Evolutionary conservation across 1,284 basidiomycete species (phyloP).

Genomic region (Kwoniella shivajii): DNA sequence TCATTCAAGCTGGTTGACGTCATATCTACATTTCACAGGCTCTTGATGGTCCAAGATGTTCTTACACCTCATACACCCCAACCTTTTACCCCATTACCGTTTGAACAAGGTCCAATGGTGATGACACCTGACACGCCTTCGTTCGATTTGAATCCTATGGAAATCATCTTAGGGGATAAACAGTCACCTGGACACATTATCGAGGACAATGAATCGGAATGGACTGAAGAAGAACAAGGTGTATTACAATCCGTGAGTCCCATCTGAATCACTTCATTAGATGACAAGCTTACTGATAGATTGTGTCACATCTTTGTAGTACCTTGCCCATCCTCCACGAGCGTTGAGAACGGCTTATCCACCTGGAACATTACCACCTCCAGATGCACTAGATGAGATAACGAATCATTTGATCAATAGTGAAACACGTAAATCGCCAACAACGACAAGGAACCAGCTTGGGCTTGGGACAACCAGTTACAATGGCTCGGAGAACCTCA

Average conservation of each 20-base stretch:
- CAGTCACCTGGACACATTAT: not conserved
- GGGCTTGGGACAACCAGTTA: no score
- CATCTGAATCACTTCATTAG: not conserved
- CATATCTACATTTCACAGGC: no score
- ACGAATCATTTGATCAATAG: slow-evolving; percentile 40
- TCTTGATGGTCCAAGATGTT: slow-evolving; percentile 17
- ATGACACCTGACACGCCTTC: slow-evolving; percentile 45
- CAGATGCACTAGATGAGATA: slow-evolving; percentile 42
- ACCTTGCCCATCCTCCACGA: slow-evolving; percentile 39
- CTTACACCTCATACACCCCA: slow-evolving; percentile 34
- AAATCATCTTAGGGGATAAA: slow-evolving; percentile 10
- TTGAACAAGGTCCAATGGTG: slow-evolving; percentile 25
- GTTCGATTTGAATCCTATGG: slow-evolving; percentile 25
- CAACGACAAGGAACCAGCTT: no score
- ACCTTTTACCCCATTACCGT: slow-evolving; percentile 25
- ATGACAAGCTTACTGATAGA: not conserved
- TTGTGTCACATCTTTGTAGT: slow-evolving; percentile 19
- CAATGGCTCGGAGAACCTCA: no score
- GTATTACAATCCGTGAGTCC: slow-evolving; percentile 41
- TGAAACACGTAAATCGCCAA: slow-evolving; percentile 15
- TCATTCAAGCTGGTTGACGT: no score
- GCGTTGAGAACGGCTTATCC: slow-evolving; percentile 35
- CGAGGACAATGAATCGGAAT: slow-evolving; percentile 15
- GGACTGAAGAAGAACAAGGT: slow-evolving; percentile 46
- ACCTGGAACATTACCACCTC: slow-evolving; percentile 43